Conservation (phyloP, 257 asterid genomes). For the Nicotiana tabacum region DNA sequence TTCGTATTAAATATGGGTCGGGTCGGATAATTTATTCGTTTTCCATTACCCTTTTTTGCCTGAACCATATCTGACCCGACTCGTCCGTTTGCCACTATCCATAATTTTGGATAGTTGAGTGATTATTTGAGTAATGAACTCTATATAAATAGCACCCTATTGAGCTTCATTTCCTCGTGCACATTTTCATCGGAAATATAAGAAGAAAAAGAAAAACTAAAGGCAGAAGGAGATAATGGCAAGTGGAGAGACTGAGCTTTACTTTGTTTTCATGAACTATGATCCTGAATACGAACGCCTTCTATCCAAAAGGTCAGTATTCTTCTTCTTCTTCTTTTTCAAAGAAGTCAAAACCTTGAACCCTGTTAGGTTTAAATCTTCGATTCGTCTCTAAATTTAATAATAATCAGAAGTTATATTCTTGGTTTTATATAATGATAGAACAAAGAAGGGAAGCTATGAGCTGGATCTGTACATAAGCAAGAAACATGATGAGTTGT, state of each 20-base stretch:
- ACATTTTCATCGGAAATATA: not conserved
- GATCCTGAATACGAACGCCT: constrained; percentile 86
- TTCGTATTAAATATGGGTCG: no score
- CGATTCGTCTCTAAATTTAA: not conserved
- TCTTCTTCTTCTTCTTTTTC: not conserved
- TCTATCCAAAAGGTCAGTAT: constrained; percentile 48
- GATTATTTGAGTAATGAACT: no score
- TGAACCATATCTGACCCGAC: no score
- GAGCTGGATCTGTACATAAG: constrained; percentile 69
- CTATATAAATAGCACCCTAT: not conserved
- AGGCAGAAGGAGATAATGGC: not conserved
- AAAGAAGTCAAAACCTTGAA: not conserved
- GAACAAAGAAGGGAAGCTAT: constrained; percentile 52
- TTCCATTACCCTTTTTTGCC: no score
- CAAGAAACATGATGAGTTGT: constrained; percentile 70
- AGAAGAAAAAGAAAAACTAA: not conserved
- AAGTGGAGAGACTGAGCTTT: constrained; percentile 29
- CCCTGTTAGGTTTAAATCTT: not conserved
- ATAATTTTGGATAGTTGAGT: no score
- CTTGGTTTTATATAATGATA: not conserved
- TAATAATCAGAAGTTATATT: not conserved
- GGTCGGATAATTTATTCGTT: no score
- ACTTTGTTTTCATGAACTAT: constrained; percentile 84
- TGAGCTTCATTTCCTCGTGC: not conserved
- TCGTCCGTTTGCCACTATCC: no score